A percentile compares a stretch with the other conserved stretches of the same genome.
Conservation (phyloP, 164 flowering plant species). For the Chloranthus sessilifolius region DNA sequence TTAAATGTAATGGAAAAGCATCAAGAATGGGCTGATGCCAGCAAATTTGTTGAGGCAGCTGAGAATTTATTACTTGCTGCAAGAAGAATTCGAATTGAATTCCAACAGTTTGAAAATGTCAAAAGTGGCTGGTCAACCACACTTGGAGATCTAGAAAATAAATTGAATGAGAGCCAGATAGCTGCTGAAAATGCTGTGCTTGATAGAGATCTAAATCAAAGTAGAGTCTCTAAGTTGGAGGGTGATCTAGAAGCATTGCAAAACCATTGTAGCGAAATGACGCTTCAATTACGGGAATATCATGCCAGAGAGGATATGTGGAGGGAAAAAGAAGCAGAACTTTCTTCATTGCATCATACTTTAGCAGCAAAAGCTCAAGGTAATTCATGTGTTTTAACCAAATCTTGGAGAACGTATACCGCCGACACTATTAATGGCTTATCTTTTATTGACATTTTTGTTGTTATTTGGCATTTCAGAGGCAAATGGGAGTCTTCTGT, state of each 20-base stretch:
- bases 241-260: conserved; percentile 39
- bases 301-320: conserved; percentile 31
- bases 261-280: conserved; percentile 37
- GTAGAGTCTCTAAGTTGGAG: conserved; percentile 44
- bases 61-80: conserved; percentile 36
- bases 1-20: conserved; percentile 17
- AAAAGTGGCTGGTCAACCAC: conserved; percentile 24
- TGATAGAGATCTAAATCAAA: conserved; percentile 41
- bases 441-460: conserved; percentile 5
- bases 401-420: conserved; percentile 2
- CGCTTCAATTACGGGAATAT: conserved; percentile 34
- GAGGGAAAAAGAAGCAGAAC: conserved; percentile 55
- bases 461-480: conserved; percentile 33
- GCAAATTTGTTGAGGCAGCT: conserved; percentile 25
- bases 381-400: conserved; percentile 17
- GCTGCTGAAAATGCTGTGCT: conserved; percentile 32
- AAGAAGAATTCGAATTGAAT: conserved; percentile 30
- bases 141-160: conserved; percentile 41
- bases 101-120: conserved; percentile 31
- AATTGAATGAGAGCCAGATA: conserved; percentile 31
- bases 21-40: conserved; percentile 12
- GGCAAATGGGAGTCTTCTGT: conserved; percentile 29
- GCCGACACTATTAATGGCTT: not conserved
- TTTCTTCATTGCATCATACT: conserved; percentile 25
- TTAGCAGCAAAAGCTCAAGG: conserved; percentile 47